phyloP scores from a whole-genome alignment of 305 asterid genomes.

The Solanum hybrid region DNA sequence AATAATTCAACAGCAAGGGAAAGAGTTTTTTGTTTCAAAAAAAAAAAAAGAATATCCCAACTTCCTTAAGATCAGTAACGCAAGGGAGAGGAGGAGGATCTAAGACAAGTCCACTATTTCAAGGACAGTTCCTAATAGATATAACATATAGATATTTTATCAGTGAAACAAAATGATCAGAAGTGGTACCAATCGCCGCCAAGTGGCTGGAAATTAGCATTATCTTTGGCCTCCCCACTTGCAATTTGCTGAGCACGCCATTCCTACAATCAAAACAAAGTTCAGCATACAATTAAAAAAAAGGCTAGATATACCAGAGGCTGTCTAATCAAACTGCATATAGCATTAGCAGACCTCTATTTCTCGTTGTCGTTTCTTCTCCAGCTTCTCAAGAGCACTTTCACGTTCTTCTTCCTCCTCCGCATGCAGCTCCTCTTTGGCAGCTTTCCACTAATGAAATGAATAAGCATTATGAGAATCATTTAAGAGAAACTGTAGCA shows the following conservation, averaged over 20 bases:
- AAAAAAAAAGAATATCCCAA: background rate
- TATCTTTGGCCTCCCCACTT: conserved; percentile 83
- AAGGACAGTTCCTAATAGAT: background rate
- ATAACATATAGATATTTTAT: background rate
- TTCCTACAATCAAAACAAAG: conserved; percentile 40
- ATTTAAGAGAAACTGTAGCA: background rate
- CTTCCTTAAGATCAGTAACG: background rate
- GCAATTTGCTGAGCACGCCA: conserved; percentile 92
- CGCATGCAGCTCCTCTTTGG: conserved; percentile 84
- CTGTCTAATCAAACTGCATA: background rate
- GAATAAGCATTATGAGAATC: conserved; percentile 1
- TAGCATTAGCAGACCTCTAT: conserved; percentile 60
- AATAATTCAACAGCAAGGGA: background rate
- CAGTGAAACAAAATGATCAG: background rate
- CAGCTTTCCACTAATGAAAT: conserved; percentile 88
- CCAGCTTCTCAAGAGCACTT: conserved; percentile 61
- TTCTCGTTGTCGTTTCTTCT: conserved; percentile 75
- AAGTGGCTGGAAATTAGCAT: conserved; percentile 95
- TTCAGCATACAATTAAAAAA: conserved; percentile 20
- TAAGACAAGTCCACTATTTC: background rate
- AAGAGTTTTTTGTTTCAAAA: background rate
- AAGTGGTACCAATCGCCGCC: conserved; percentile 88
- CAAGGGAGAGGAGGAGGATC: background rate
- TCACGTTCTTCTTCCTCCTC: conserved; percentile 81
- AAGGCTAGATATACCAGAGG: background rate